Evolutionary conservation across 208 protist species (phyloP), one percentile per base, ranked within the genome.

Genomic region (Endotrypanum monterogeii): DNA sequence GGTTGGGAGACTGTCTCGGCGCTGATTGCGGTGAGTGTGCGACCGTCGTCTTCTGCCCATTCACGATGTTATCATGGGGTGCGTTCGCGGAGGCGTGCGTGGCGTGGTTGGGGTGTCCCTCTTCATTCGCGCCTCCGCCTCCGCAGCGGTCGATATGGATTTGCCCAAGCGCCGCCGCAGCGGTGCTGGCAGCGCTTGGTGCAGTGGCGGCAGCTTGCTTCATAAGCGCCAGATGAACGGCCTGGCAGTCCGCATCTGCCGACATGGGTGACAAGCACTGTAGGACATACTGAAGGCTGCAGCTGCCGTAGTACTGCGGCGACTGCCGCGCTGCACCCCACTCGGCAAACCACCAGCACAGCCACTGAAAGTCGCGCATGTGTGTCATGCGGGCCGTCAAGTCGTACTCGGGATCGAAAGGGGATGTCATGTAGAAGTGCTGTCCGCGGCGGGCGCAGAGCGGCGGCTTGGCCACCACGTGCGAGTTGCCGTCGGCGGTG

Each of bases 361-460:
- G 56, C 78, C 85, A 88, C 78, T 94, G 92, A 35, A 94, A 91
- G 50, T 88, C 89, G 48, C 87, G 88, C 80, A 91, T 94, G 68
- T 85, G 80, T 3, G 86, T 83, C 92, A 96, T 96, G 63, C 85
- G 82, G 16, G 89, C 88, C 9, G 92, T 94, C 20, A 96, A 68
- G 73, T 96, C 92, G 78, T 93, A 93, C 78, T 94, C 83, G 6
- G 82, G 82, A 54, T 96, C 92, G 70, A 96, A 94, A 4, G 92
- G 92, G 4, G 89, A 94, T 51, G 92, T 96, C 74, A 96, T 81
- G 68, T 89, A 90, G 28, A 94, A 88, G 75, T 92, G 80, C 79
- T 96, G 89, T 14, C 92, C 89, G 1, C 89, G 83, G 32, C 85
- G 83, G n/a, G 80, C 79, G 74, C 92, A 96, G 18, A 85, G 71